Evolutionary conservation across 2,329 filamentous ascomycete genomes (phyloP), one percentile per base, ranked within the genome.

Genomic region (Sporothrix pseudoabietina): DNA sequence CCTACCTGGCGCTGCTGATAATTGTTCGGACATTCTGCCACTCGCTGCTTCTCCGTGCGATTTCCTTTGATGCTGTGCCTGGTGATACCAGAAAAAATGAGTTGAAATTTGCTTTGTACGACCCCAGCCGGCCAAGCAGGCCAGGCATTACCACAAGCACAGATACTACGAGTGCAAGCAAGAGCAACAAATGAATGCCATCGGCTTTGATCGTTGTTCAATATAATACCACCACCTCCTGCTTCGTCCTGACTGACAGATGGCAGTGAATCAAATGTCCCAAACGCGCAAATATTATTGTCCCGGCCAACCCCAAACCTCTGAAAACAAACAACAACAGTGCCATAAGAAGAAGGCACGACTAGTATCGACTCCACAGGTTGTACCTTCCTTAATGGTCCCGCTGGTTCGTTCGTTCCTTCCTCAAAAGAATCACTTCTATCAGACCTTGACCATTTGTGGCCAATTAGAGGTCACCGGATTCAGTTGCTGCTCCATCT

Each of bases 311-410:
- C 39, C 39, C n/a, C 39, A 22, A 22, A 44, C 9, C 19, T 14
- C 55, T 39, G 19, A 55, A 55, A 59, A 41, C 32, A 65, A 47
- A 52, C 26, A 65, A 39, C n/a, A 66, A 44, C n/a, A 39, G 16
- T 19, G 12, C 26, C n/a, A 49, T 30, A 54, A 72, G 44, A 30
- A 49, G 71, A 73, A 73, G 72, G 55, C n/a, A 63, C 72, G n/a
- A 54, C n/a, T n/a, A 26, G 47, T 49, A 9, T 44, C 16, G 30
- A 47, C 47, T 39, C 52, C 65, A 52, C 30, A 52, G 49, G 44
- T 68, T 41, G 72, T 68, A 30, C 72, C 61, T 71, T 73, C 72
- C 69, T 39, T 26, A 6, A 55, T 6, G 16, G 9, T n/a, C 12
- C n/a, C 5, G 19, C 35, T 54, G 9, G 49, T 9, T 39, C 35